Percentiles rank a stretch among this genome's conserved stretches.
phyloP scores from a whole-genome alignment of 768 basidiomycete species.

The Boletus eberwhitei region DNA sequence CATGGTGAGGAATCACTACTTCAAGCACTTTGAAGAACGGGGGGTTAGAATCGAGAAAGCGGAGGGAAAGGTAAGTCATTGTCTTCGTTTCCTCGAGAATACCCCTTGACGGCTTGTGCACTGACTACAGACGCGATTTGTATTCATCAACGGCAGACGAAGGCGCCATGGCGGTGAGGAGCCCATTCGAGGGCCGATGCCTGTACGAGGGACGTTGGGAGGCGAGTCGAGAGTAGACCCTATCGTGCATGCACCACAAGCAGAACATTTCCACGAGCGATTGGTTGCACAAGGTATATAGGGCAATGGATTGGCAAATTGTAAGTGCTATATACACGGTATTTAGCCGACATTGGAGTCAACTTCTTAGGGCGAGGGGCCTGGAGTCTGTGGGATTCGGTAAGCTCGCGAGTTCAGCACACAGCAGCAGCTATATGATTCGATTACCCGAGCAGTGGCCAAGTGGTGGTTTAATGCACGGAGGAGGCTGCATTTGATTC shows the following conservation, averaged over 20 bases:
- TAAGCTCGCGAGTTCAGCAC: neutral
- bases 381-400: neutral
- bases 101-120: neutral
- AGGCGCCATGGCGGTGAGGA: neutral
- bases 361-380: neutral
- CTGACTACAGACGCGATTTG: conserved; percentile 12
- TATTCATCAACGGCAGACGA: conserved; percentile 3
- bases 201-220: conserved; percentile 18
- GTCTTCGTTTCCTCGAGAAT: neutral
- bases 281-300: neutral
- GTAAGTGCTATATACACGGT: neutral
- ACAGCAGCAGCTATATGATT: neutral
- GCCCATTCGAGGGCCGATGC: conserved; percentile 22
- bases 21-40: conserved; percentile 17
- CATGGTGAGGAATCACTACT: conserved; percentile 29
- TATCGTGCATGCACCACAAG: conserved; percentile 18
- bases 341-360: neutral
- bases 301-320: neutral
- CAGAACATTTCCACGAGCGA: neutral
- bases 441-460: neutral
- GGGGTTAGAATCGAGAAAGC: conserved; percentile 16
- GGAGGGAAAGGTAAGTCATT: conserved; percentile 18
- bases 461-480: neutral
- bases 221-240: conserved; percentile 27
- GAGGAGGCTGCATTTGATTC: neutral